phyloP scores from a whole-genome alignment of 345 rosid genomes.

The Cardamine chenopodiifolia region DNA sequence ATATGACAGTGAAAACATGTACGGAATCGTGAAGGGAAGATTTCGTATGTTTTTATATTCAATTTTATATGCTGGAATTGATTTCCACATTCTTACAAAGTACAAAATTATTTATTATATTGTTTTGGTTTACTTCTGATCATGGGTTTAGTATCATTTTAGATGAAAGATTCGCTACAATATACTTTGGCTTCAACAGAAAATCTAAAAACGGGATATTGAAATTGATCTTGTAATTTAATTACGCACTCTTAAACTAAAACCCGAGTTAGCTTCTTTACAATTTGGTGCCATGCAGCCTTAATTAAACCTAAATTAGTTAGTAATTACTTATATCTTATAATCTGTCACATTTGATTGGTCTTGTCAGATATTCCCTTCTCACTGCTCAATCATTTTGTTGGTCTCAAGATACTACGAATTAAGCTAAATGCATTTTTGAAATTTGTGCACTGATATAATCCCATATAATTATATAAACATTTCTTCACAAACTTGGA shows the following conservation, averaged over 20 bases:
- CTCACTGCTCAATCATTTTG: constrained; percentile 44
- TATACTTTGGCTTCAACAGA: neutral
- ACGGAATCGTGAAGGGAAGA: constrained; percentile 44
- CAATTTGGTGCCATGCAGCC: constrained; percentile 15
- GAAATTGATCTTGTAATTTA: neutral
- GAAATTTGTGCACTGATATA: constrained; percentile 18
- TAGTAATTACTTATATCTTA: neutral
- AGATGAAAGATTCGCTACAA: neutral
- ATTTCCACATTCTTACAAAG: neutral
- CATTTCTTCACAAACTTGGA: constrained; percentile 16
- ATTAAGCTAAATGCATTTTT: constrained; percentile 26
- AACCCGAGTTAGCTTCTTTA: neutral
- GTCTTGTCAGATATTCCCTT: constrained; percentile 42
- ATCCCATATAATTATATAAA: neutral
- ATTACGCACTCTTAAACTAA: neutral
- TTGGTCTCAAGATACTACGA: constrained; percentile 31
- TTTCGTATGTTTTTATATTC: constrained; percentile 13
- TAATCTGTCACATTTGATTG: constrained; percentile 40
- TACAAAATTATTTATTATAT: neutral
- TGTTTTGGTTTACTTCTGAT: constrained; percentile 5
- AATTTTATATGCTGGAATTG: constrained; percentile 13
- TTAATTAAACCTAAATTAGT: neutral
- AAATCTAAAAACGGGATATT: neutral
- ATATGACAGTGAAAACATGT: constrained; percentile 35
- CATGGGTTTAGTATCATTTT: neutral